A percentile compares a stretch with the other conserved stretches of the same genome.
Evolutionary conservation across 164 flowering plant genomes (phyloP).

Genomic region (Umbilicus rupestris): DNA sequence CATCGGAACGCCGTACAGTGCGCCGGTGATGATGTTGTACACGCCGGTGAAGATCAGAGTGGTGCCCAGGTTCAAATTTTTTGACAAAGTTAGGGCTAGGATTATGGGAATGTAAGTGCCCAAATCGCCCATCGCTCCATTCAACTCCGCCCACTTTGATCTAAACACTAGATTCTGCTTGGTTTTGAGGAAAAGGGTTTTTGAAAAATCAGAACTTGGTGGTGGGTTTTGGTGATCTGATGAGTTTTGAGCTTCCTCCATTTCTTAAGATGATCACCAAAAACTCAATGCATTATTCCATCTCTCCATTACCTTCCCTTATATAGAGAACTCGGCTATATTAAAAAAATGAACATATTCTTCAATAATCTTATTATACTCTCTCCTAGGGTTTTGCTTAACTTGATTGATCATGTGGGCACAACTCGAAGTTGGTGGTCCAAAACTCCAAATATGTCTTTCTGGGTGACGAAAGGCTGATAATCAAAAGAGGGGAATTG

Average conservation of each 20-base stretch:
- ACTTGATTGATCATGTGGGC: no score
- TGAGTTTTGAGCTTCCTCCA: background rate
- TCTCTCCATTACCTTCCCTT: background rate
- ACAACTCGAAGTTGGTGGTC: no score
- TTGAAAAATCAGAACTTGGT: slow-evolving; percentile 6
- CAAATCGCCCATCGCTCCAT: slow-evolving; percentile 87
- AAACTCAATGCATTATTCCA: background rate
- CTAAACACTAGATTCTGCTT: slow-evolving; percentile 35
- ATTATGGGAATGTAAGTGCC: slow-evolving; percentile 87
- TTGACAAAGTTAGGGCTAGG: slow-evolving; percentile 60
- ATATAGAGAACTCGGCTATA: background rate
- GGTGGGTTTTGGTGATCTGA: background rate
- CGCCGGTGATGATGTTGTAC: slow-evolving; percentile 71
- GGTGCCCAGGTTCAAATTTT: slow-evolving; percentile 55
- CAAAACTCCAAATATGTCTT: no score
- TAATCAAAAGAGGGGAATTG: no score
- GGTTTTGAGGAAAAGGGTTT: slow-evolving; percentile 14
- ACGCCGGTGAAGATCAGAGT: slow-evolving; percentile 74
- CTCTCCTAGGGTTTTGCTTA: no score
- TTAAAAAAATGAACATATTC: no score
- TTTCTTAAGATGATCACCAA: background rate
- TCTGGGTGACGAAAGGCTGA: no score
- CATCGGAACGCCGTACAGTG: slow-evolving; percentile 83
- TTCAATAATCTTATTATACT: no score
- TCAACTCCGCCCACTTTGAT: slow-evolving; percentile 69